phyloP scores from a whole-genome alignment of 768 basidiomycete species.

The Chlorophyllum brunneum region DNA sequence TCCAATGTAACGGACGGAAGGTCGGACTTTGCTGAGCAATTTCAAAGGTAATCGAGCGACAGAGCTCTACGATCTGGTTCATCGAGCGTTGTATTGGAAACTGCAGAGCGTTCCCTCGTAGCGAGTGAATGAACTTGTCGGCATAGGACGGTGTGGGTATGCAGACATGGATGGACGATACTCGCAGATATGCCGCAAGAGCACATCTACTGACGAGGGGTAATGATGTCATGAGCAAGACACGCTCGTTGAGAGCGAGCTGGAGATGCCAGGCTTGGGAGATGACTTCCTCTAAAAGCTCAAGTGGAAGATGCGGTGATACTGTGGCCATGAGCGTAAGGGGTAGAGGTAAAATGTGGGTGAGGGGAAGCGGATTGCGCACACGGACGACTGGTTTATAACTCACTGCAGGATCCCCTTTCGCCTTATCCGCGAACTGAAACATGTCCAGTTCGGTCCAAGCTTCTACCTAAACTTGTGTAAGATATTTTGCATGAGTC shows the following conservation, averaged over 20 bases:
- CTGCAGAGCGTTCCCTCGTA: conserved; percentile 7
- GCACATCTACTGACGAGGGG: conserved; percentile 26
- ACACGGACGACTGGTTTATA: no score
- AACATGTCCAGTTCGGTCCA: no score
- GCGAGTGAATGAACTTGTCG: conserved; percentile 10
- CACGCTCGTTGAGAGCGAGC: conserved; percentile 25
- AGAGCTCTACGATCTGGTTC: conserved; percentile 1
- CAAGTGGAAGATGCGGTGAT: conserved; percentile 3
- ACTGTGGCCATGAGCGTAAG: not conserved
- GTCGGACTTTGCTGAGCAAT: conserved; percentile 1
- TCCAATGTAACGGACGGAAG: not conserved
- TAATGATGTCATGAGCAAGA: conserved; percentile 25
- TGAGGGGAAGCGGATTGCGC: not conserved
- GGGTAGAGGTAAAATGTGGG: not conserved
- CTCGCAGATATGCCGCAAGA: conserved; percentile 24
- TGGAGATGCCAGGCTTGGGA: conserved; percentile 25
- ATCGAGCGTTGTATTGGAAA: conserved; percentile 7
- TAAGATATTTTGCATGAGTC: no score
- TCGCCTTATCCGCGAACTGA: no score
- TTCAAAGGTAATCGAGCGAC: conserved; percentile 11
- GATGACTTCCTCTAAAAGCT: conserved; percentile 21
- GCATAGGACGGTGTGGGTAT: conserved; percentile 25
- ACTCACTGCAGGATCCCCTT: no score
- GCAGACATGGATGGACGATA: conserved; percentile 29
- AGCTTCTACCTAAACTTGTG: no score